Evolutionary conservation across 225 moss, liverwort and hornwort species (phyloP).

Genomic region (Neckera pumila): DNA sequence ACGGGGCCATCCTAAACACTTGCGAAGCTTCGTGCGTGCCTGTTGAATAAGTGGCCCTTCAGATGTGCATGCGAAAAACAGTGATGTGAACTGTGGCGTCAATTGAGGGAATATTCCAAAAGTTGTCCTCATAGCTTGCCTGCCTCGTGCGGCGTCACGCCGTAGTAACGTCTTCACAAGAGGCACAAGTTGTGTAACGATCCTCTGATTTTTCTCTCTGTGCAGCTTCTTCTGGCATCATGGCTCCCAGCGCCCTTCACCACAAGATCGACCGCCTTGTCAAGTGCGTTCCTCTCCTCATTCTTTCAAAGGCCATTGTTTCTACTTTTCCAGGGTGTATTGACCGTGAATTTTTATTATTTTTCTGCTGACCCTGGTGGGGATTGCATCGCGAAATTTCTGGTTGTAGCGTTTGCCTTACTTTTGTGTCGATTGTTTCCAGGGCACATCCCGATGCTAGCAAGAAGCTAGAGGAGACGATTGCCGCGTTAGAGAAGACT

Average conservation of each 20-base stretch:
- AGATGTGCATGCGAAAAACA: not conserved
- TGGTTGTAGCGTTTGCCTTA: not conserved
- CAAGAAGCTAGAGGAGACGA: conserved; percentile 23
- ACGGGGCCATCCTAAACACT: not conserved
- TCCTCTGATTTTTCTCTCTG: not conserved
- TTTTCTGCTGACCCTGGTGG: not conserved
- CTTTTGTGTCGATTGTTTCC: not conserved
- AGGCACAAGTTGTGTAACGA: not conserved
- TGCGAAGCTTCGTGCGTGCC: not conserved
- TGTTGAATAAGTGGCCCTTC: not conserved
- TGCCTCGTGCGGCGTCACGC: too few relatives aligned
- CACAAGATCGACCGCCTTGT: conserved; percentile 11
- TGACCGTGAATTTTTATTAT: not conserved
- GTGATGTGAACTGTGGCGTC: not conserved
- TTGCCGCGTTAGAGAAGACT: conserved; percentile 16
- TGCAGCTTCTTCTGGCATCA: not conserved
- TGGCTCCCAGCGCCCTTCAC: conserved; percentile 5
- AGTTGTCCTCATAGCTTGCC: not conserved
- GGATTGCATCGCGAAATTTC: not conserved
- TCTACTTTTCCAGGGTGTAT: too few relatives aligned
- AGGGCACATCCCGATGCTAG: conserved; percentile 17
- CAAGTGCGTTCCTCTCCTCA: not conserved
- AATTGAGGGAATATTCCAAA: not conserved
- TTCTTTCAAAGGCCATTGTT: not conserved
- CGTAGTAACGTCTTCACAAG: not conserved